These are phyloP conservation scores for Helicocarpus griseus DNA, from an alignment of 2,329 filamentous ascomycete species.

Conservation along the genomic window DNA sequence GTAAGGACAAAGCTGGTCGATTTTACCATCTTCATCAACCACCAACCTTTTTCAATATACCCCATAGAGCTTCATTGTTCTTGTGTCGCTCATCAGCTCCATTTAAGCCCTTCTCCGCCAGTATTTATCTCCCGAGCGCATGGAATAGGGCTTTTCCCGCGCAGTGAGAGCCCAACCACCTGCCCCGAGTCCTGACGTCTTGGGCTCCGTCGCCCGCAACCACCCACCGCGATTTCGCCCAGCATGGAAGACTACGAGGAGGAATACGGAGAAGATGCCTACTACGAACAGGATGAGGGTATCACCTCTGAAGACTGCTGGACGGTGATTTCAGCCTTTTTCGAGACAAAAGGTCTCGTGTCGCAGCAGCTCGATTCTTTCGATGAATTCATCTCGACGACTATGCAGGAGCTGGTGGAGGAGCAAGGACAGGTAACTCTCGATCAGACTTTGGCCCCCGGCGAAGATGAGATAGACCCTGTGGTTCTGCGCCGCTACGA, in stretches of 20 bases:
- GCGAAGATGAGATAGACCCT: conserved; percentile 60
- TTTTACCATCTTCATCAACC: neutral
- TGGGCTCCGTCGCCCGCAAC: neutral
- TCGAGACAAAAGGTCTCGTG: conserved; percentile 88
- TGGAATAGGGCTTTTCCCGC: neutral
- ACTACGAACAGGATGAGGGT: conserved; percentile 56
- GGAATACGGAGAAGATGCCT: conserved; percentile 60
- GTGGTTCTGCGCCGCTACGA: conserved; percentile 87
- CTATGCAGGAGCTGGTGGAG: conserved; percentile 87
- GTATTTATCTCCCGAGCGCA: neutral
- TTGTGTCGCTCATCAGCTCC: neutral
- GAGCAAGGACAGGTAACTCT: conserved; percentile 89
- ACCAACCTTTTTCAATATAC: neutral
- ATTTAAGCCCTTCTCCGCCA: neutral
- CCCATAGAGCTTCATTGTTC: neutral
- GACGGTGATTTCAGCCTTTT: conserved; percentile 95
- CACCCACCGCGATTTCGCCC: conserved; percentile 9
- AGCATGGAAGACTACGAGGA: conserved; percentile 50
- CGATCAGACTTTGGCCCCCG: conserved; percentile 77
- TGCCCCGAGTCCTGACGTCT: neutral
- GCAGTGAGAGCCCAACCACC: neutral
- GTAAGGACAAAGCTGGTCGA: neutral
- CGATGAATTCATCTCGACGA: conserved; percentile 90
- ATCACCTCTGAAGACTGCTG: conserved; percentile 98
- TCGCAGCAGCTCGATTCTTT: conserved; percentile 98